These are phyloP conservation scores for Mycena floridula DNA, from an alignment of 768 basidiomycete species.

Conservation along the genomic window DNA sequence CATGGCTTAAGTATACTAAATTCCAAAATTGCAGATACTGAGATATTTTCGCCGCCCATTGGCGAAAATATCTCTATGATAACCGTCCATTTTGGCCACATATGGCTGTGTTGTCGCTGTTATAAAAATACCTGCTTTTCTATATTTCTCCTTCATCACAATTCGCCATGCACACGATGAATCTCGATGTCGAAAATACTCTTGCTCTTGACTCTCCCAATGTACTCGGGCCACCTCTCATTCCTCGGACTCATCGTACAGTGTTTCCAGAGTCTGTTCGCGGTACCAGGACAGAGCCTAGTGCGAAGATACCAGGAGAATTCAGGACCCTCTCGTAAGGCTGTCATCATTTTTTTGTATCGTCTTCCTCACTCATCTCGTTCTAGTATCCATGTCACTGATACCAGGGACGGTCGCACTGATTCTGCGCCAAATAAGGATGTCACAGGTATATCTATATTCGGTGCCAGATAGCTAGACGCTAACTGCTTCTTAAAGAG, in stretches of 20 bases:
- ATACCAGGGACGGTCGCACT: conserved; percentile 15
- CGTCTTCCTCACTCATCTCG: not conserved
- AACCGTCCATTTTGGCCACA: too few species aligned
- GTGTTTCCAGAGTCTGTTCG: not conserved
- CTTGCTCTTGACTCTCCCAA: too few species aligned
- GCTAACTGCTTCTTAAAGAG: conserved; percentile 17
- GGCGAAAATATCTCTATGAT: too few species aligned
- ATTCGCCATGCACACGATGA: too few species aligned
- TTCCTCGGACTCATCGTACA: not conserved
- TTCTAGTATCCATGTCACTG: conserved; percentile 19
- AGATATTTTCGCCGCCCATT: too few species aligned
- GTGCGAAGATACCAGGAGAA: conserved; percentile 15
- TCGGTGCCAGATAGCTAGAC: not conserved
- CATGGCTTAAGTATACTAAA: too few species aligned
- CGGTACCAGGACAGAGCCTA: conserved; percentile 7
- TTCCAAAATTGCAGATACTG: too few species aligned
- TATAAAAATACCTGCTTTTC: too few species aligned
- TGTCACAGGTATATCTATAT: conserved; percentile 8
- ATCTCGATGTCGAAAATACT: too few species aligned
- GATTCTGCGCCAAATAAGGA: conserved; percentile 6
- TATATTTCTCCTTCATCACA: too few species aligned
- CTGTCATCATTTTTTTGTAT: not conserved
- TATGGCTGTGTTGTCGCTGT: too few species aligned
- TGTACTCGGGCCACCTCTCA: not conserved
- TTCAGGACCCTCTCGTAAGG: conserved; percentile 18